Evolutionary conservation across 164 flowering plant genomes (phyloP), one percentile per base, ranked within the genome.

Genomic region (Berberis thunbergii): DNA sequence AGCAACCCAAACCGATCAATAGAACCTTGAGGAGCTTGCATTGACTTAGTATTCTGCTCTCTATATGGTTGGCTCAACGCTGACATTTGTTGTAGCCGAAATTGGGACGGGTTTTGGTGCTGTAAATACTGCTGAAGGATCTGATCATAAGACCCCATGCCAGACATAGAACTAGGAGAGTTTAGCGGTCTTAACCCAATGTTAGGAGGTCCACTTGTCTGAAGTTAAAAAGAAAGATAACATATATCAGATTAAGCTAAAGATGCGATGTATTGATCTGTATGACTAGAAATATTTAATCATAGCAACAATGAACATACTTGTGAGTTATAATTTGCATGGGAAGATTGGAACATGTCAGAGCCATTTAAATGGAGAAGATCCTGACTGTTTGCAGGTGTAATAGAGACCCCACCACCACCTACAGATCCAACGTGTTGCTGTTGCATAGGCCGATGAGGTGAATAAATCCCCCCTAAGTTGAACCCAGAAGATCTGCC

Each of bases 111-210:
- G 67, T 79, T 83, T 52, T 81, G 96, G 9, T 83, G 87, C 65
- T 87, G 98, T 64, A 82, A 95, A 75, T 88, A 86, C 59, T 91
- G 91, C 79, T 88, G 98, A 59, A 91, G 70, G 59, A 89, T 76
- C 69, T 88, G 99, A 62, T 89, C 99, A 74, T 89, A 91, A 40
- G 91, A 71, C n/a, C 85, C 89, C 41, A 82, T 80, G 41, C 84
- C 86, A 70, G 89, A 79, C 66, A 72, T 82, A 13, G 86, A 63
- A 77, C 71, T 85, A 43, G 81, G 70, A 63, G 86, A 77, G 72
- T 84, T 87, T 64, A 87, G 56, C 69, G 97, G 80, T 73, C 99
- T 83, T 53, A 89, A 72, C 64, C 97, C 97, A 72, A 87, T 80
- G 54, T 85, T 89, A 64, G 86, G 86, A 40, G 83, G 86, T 58